Evolutionary conservation across 1,284 basidiomycete genomes (phyloP).

Genomic region (Sanghuangporus sanghuang): DNA sequence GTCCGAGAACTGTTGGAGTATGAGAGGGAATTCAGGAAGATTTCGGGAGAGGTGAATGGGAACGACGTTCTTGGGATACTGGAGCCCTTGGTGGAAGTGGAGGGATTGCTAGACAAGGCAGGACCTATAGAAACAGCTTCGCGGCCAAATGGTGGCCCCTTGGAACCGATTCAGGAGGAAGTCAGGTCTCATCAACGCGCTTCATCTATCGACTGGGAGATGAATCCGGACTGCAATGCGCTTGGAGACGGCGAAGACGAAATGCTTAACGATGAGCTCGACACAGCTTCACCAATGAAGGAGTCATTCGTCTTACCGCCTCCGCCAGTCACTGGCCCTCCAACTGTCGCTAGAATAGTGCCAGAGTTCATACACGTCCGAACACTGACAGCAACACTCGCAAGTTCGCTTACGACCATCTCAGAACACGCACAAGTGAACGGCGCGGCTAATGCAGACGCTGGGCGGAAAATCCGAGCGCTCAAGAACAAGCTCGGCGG

Average conservation of each 20-base stretch:
- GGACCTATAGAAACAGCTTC: conserved; percentile 20
- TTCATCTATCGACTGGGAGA: conserved; percentile 50
- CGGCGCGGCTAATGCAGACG: conserved; percentile 74
- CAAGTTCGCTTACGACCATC: conserved; percentile 66
- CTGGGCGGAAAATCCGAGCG: conserved; percentile 75
- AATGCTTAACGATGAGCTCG: conserved; percentile 30
- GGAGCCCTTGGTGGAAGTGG: conserved; percentile 51
- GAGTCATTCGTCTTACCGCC: conserved; percentile 41
- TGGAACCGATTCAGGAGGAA: conserved; percentile 48
- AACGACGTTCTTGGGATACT: conserved; percentile 64
- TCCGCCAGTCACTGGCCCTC: conserved; percentile 41
- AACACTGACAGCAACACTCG: conserved; percentile 63
- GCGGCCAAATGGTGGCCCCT: conserved; percentile 17
- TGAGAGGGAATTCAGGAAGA: conserved; percentile 73
- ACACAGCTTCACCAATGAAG: conserved; percentile 41
- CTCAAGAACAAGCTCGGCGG: conserved; percentile 75
- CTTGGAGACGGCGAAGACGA: conserved; percentile 39
- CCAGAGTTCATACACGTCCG: conserved; percentile 65
- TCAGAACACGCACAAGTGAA: conserved; percentile 86
- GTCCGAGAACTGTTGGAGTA: conserved; percentile 69
- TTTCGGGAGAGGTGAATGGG: conserved; percentile 70
- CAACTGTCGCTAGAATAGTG: conserved; percentile 51
- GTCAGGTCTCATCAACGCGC: conserved; percentile 25
- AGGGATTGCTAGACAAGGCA: conserved; percentile 40
- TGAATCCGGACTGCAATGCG: conserved; percentile 44